These are phyloP conservation scores for Pseudogymnoascus destructans DNA, from an alignment of 2,329 filamentous ascomycete species.

Conservation along the genomic window DNA sequence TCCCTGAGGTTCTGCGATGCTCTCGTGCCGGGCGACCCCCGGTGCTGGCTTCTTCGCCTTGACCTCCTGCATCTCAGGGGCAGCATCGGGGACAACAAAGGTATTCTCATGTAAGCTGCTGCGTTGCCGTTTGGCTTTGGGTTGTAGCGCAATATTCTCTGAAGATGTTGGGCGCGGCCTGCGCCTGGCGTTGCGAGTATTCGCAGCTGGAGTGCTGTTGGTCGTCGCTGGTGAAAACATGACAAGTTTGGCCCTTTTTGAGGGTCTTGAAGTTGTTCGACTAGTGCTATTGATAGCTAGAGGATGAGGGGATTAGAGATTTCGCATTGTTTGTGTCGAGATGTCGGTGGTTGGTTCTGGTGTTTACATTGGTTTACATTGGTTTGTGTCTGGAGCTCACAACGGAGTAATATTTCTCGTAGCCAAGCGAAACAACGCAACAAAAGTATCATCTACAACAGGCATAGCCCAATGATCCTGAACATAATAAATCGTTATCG, in stretches of 20 bases:
- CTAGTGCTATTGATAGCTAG: slow-evolving; percentile 2
- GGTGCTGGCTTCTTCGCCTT: slow-evolving; percentile 35
- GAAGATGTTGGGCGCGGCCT: slow-evolving; percentile 46
- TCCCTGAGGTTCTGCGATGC: slow-evolving; percentile 14
- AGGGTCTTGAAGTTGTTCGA: background rate
- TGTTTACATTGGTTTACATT: slow-evolving; percentile 10
- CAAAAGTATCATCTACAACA: slow-evolving; percentile 9
- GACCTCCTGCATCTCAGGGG: slow-evolving; percentile 43
- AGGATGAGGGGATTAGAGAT: background rate
- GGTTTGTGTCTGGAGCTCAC: slow-evolving; percentile 4
- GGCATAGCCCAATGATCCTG: background rate
- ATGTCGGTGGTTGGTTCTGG: slow-evolving; percentile 3
- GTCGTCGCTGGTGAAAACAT: slow-evolving; percentile 46
- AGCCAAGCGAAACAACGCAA: slow-evolving; percentile 9
- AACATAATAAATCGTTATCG: background rate
- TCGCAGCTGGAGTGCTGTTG: slow-evolving; percentile 39
- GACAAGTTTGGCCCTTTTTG: background rate
- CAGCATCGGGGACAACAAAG: slow-evolving; percentile 37
- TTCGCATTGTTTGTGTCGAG: slow-evolving; percentile 7
- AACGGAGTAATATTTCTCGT: background rate
- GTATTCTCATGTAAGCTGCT: slow-evolving; percentile 44
- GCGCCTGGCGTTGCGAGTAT: slow-evolving; percentile 43
- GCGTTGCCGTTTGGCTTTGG: slow-evolving; percentile 51
- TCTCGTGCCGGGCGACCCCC: slow-evolving; percentile 28
- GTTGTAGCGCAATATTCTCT: slow-evolving; percentile 40